Base-by-base conservation (phyloP, 345 rosid species). In the Clarkia xantiana region DNA sequence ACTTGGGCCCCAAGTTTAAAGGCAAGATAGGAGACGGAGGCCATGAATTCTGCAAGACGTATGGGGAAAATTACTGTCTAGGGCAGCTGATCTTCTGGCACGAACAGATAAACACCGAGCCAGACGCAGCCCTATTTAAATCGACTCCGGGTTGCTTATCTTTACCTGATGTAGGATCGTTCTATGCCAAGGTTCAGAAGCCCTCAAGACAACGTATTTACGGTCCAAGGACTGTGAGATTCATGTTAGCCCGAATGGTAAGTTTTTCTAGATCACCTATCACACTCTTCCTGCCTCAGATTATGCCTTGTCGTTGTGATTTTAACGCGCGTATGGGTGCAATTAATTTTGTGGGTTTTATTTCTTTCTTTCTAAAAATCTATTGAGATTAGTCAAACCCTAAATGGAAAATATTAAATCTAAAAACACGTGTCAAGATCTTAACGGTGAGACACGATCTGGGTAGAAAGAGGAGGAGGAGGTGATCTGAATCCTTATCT, bases 1-100 rank as follows among this genome's bases (percentile, higher is more conserved):
- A 93, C 66, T 63, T 93, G 66, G 90, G 99, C 63, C 86, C 95
- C 19, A 82, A 87, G 72, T 78, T 59, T 49, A 73, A 86, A 43
- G 82, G 76, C 39, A 84, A 84, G 69, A 53, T 93, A 70, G 96
- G 90, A 18, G 59, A 65, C 18, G 78, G 79, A 45, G 61, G 69
- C 38, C 78, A 82, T 44, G 95, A 84, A 74, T 93, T 78, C 68
- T 53, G 79, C 62, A 93, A 84, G 74, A 78, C 81, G 10, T 93
- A 93, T 44, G 91, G 95, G 54, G 95, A 80, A 70, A 93, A 82
- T 62, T 93, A 84, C 65, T 93, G 99, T 67, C 62, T 93, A 38
- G 99, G 96, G 49, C 99, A 93, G 76, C 76, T 93, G 57, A 80
- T 93, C 42, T 93, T 74, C 67, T 93, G 99, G 99, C 79, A 93